Percentiles rank a stretch among this genome's conserved stretches.
Conservation (phyloP, 192 early-diverging fungal species). For the Allomyces macrogynus region DNA sequence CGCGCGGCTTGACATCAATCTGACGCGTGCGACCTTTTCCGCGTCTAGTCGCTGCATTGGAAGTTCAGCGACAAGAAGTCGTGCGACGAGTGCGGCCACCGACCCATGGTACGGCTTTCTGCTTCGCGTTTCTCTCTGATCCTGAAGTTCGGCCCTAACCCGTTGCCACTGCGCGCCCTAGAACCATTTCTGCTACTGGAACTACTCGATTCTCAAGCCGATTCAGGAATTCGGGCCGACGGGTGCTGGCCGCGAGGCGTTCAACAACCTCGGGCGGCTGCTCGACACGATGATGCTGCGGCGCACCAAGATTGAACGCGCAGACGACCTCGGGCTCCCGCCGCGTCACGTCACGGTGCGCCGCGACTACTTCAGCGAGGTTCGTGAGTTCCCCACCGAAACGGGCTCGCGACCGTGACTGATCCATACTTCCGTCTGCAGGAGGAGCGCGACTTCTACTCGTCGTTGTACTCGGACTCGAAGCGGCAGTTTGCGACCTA, state of each 20-base stretch:
- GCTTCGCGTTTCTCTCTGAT: neutral
- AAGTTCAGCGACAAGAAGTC: constrained; percentile 25
- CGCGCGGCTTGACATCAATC: too few relatives aligned
- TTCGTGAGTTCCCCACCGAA: too few relatives aligned
- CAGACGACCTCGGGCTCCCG: constrained; percentile 70
- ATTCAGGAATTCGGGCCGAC: constrained; percentile 55
- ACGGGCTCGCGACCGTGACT: too few relatives aligned
- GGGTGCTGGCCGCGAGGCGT: constrained; percentile 37
- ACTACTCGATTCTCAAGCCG: constrained; percentile 70
- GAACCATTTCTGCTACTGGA: constrained; percentile 69
- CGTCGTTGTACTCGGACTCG: constrained; percentile 54
- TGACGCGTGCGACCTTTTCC: too few relatives aligned
- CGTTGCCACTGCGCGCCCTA: neutral
- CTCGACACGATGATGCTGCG: constrained; percentile 77
- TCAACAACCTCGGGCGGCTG: constrained; percentile 50
- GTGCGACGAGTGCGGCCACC: constrained; percentile 37
- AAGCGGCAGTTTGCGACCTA: constrained; percentile 61
- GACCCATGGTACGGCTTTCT: constrained; percentile 16
- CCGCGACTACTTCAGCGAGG: constrained; percentile 59
- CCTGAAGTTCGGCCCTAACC: neutral
- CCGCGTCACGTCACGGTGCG: constrained; percentile 60
- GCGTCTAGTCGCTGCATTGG: constrained; percentile 32
- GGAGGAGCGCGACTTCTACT: constrained; percentile 78
- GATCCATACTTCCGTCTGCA: too few relatives aligned
- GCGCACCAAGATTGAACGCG: constrained; percentile 70